A percentile compares a stretch with the other conserved stretches of the same genome.
phyloP scores from a whole-genome alignment of 345 rosid species.

The Melaleuca alternifolia region DNA sequence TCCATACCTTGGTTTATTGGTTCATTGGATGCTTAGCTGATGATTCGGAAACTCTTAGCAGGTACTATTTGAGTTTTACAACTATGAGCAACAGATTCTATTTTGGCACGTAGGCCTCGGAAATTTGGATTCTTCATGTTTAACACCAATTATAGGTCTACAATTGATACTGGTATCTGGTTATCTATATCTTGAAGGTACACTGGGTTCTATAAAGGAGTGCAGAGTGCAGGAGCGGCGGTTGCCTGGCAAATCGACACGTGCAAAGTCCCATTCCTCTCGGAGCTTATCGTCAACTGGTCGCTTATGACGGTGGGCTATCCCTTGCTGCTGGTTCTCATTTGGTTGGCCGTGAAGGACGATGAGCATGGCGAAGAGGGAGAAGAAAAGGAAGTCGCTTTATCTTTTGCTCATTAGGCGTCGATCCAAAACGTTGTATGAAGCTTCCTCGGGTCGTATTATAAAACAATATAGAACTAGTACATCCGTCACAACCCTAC shows the following conservation, averaged over 20 bases:
- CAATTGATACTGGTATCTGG: neutral
- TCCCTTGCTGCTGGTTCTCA: conserved; percentile 54
- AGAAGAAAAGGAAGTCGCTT: neutral
- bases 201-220: conserved; percentile 84
- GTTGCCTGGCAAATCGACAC: conserved; percentile 91
- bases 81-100: neutral
- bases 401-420: neutral
- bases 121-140: neutral
- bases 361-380: neutral
- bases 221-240: conserved; percentile 94
- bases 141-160: neutral
- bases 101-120: neutral
- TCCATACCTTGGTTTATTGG: conserved; percentile 89
- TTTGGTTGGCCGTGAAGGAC: conserved; percentile 57
- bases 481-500: neutral
- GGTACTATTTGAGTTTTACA: conserved; percentile 10
- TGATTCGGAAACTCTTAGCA: conserved; percentile 80
- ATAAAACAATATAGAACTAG: neutral
- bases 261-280: conserved; percentile 43
- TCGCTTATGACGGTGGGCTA: conserved; percentile 63
- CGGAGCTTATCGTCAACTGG: conserved; percentile 67
- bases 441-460: neutral
- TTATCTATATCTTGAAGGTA: conserved; percentile 30
- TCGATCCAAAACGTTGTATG: neutral
- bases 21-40: conserved; percentile 76